Base-by-base conservation (phyloP, 306 rosid genomes). In the Dryas alaskensis region DNA sequence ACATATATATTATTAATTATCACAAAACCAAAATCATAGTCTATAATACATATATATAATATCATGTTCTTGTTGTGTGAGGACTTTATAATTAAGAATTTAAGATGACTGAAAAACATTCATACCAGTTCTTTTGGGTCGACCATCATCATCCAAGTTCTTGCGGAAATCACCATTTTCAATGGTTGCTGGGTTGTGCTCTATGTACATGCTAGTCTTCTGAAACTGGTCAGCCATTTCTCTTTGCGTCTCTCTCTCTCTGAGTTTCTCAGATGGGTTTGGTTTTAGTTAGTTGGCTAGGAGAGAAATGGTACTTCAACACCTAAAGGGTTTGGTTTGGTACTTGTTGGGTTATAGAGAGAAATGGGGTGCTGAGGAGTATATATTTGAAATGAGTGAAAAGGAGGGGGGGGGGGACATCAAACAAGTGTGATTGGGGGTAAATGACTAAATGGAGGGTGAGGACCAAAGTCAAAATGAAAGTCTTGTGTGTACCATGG, bases 101-200 rank as follows among this genome's bases (percentile, higher is more conserved):
- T 31, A 31, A 31, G 37, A 31, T 31, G 37, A 31, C 37, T 31
- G 37, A 31, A 44, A 7, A 37, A 9, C 70, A 11, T 42, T 4
- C 1, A 9, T 90, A 94, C 99, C 99, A 0, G 90, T 87, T 88
- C 99, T 82, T 58, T 86, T 87, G 73, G 4, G 7, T 43, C 93
- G 89, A 19, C 99, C 99, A 8, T 94, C 99, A 2, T 92, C 99
- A 37, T 94, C 99, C 40, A 88, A 79, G 86, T 87, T 83, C 65
- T 92, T 90, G 55, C 73, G 66, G 8, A 72, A 43, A 16, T 65
- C 81, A 8, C 78, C 89, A 16, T 60, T 80, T 25, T 71, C 84
- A 10, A 78, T 74, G 7, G 49, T 71, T 70, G 83, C 85, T 1
- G 92, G 85, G 76, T 80, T 87, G 46, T 73, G 84, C 69, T 95